Evolutionary conservation across 345 rosid species (phyloP).

Genomic region (Populus ilicifolia): DNA sequence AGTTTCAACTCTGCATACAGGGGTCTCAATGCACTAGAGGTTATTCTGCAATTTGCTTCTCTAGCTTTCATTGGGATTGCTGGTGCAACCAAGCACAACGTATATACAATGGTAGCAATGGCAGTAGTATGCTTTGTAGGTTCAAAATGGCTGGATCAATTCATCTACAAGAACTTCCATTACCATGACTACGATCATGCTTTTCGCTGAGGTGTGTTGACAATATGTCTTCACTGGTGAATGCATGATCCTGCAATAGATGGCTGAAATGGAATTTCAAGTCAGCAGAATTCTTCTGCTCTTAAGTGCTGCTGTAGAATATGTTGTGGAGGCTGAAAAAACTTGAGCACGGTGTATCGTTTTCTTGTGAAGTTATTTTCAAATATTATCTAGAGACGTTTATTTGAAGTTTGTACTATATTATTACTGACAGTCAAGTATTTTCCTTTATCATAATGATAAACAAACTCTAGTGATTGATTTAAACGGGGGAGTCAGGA

Average conservation of each 20-base stretch:
- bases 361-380: too few species aligned
- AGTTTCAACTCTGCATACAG: not conserved
- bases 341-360: too few species aligned
- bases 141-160: conserved; percentile 75
- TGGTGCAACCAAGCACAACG: conserved; percentile 44
- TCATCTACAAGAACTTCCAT: conserved; percentile 64
- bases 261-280: not conserved
- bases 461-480: too few species aligned
- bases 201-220: conserved; percentile 32
- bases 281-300: not conserved
- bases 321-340: too few species aligned
- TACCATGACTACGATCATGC: conserved; percentile 87
- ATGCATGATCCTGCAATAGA: too few species aligned
- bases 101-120: conserved; percentile 30
- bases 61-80: conserved; percentile 49
- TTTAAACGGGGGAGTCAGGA: too few species aligned
- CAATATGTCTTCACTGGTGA: not conserved
- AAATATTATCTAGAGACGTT: too few species aligned
- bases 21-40: conserved; percentile 29
- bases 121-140: conserved; percentile 69
- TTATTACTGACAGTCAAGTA: too few species aligned
- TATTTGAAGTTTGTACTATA: not conserved
- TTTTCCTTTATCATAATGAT: too few species aligned
- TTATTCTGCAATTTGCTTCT: conserved; percentile 49
- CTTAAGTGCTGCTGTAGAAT: not conserved